Evolutionary conservation across 768 basidiomycete species (phyloP).

Genomic region (Suillus paluster): DNA sequence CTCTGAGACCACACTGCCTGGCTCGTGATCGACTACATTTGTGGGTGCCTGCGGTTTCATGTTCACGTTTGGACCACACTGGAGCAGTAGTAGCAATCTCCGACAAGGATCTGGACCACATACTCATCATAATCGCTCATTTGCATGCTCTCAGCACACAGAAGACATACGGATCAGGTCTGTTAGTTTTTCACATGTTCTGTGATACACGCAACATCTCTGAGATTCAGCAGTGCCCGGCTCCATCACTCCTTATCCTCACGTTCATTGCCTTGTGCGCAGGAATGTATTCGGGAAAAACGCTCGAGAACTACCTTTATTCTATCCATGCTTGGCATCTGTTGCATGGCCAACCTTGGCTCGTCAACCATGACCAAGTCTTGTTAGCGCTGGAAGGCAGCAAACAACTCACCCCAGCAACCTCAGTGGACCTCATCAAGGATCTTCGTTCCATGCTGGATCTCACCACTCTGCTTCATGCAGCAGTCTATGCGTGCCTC

Average conservation of each 20-base stretch:
- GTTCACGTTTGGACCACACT: background rate
- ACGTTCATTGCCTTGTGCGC: conserved; percentile 35
- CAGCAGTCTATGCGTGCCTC: background rate
- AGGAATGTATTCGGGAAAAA: conserved; percentile 35
- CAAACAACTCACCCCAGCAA: background rate
- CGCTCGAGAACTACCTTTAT: conserved; percentile 43
- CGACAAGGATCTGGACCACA: conserved; percentile 6
- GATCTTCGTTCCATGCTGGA: accelerated
- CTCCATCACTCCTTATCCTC: conserved; percentile 21
- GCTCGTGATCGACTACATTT: conserved; percentile 25
- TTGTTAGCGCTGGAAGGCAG: conserved; percentile 28
- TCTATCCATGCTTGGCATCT: conserved; percentile 52
- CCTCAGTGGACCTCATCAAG: conserved; percentile 16
- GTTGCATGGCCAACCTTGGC: conserved; percentile 44
- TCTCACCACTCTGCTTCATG: background rate
- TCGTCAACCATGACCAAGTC: conserved; percentile 26
- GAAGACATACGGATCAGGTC: conserved; percentile 39
- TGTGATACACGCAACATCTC: conserved; percentile 40
- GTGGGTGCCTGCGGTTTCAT: conserved; percentile 24
- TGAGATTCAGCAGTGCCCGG: conserved; percentile 39
- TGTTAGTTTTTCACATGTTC: conserved; percentile 43
- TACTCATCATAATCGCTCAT: conserved; percentile 24
- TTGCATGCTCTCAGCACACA: conserved; percentile 36
- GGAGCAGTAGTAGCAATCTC: background rate
- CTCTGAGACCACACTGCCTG: conserved; percentile 29